Percentiles rank a stretch among this genome's conserved stretches.
Evolutionary conservation across 371 early-diverging fungal species (phyloP).

Genomic region (Mucor lusitanicus): DNA sequence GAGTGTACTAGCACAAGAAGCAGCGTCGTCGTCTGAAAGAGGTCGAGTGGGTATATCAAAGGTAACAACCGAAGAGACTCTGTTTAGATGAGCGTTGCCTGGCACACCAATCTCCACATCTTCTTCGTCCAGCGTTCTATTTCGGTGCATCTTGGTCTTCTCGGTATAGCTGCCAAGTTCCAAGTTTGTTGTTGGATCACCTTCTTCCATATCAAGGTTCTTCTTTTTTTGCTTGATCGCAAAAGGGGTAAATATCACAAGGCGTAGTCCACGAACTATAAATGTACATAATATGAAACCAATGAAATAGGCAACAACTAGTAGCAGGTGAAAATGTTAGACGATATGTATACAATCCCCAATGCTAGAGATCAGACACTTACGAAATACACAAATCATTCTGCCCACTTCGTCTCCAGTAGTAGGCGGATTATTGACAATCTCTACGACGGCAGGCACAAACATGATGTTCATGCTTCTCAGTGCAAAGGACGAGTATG

Average conservation of each 20-base stretch:
- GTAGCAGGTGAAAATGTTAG: neutral
- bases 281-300: constrained; percentile 13
- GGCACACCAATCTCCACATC: neutral
- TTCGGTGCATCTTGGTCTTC: neutral
- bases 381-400: constrained; percentile 35
- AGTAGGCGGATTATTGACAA: constrained; percentile 22
- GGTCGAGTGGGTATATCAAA: neutral
- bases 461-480: constrained; percentile 36
- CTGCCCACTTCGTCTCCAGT: constrained; percentile 29
- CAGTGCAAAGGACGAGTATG: constrained; percentile 28
- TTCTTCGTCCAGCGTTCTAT: constrained; percentile 14
- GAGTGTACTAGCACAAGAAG: constrained; percentile 2
- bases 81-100: neutral
- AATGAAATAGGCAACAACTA: constrained; percentile 25
- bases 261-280: constrained; percentile 12
- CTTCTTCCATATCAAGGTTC: neutral
- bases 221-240: neutral
- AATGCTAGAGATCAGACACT: neutral
- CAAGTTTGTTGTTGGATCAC: neutral
- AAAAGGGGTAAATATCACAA: neutral
- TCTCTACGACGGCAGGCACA: constrained; percentile 25
- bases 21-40: neutral
- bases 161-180: neutral
- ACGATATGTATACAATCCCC: neutral
- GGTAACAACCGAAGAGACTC: neutral